phyloP scores from a whole-genome alignment of 164 flowering plant species.

The Chimonanthus salicifolius region DNA sequence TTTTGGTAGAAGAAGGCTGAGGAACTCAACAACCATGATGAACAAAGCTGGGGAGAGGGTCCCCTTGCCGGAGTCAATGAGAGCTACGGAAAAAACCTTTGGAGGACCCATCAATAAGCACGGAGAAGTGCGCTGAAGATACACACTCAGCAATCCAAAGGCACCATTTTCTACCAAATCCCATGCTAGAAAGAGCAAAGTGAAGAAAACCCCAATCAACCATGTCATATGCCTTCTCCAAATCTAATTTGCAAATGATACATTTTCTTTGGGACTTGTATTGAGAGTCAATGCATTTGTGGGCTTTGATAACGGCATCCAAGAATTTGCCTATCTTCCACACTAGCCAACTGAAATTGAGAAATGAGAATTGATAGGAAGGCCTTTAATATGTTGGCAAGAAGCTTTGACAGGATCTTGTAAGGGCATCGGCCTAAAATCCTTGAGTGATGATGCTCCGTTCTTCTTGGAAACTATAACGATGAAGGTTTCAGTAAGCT shows the following conservation, averaged over 20 bases:
- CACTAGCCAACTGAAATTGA: neutral
- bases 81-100: neutral
- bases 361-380: neutral
- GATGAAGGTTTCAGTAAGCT: neutral
- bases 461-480: neutral
- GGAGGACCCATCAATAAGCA: neutral
- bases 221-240: neutral
- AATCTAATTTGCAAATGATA: neutral
- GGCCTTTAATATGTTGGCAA: neutral
- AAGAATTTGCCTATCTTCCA: slow-evolving; percentile 3
- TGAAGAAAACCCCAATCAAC: too few relatives aligned
- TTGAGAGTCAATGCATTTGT: too few relatives aligned
- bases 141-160: too few relatives aligned
- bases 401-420: neutral
- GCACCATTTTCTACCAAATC: too few relatives aligned
- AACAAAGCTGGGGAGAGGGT: too few relatives aligned
- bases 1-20: too few relatives aligned
- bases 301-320: neutral
- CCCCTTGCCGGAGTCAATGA: too few relatives aligned
- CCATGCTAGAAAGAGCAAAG: too few relatives aligned
- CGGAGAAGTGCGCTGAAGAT: neutral
- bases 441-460: neutral
- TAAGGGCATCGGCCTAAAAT: slow-evolving; percentile 1
- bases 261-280: neutral
- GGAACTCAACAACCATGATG: too few relatives aligned